phyloP scores from a whole-genome alignment of 2,329 filamentous ascomycete species.

The Claviceps purpurea region DNA sequence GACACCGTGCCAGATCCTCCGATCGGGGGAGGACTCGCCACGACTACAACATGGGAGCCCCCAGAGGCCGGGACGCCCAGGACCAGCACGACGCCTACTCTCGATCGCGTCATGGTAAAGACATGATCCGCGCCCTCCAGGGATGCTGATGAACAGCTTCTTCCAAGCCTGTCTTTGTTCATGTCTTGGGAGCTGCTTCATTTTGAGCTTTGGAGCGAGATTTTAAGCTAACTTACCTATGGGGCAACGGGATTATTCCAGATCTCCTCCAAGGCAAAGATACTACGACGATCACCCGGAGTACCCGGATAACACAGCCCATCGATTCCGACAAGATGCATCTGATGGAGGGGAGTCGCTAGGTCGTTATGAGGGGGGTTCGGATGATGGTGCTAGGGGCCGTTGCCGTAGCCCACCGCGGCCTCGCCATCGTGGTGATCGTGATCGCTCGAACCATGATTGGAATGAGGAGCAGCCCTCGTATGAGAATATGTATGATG shows the following conservation, averaged over 20 bases:
- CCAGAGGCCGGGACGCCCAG: constrained; percentile 10
- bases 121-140: constrained; percentile 21
- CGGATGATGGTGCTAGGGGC: constrained; percentile 15
- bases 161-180: not conserved
- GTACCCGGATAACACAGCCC: constrained; percentile 9
- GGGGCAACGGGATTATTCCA: constrained; percentile 29
- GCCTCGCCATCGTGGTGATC: constrained; percentile 1
- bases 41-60: constrained; percentile 3
- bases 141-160: constrained; percentile 9
- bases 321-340: constrained; percentile 14
- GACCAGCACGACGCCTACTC: constrained; percentile 25
- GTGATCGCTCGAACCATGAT: constrained; percentile 14
- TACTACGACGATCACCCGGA: constrained; percentile 22
- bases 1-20: constrained; percentile 20
- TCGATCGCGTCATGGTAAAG: constrained; percentile 38
- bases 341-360: constrained; percentile 13
- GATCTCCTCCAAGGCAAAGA: constrained; percentile 28
- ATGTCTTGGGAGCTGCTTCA: not conserved
- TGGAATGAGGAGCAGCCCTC: constrained; percentile 16
- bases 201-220: constrained; percentile 7
- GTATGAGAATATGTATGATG: constrained; percentile 26
- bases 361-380: constrained; percentile 15
- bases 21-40: constrained; percentile 13
- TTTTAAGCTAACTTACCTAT: constrained; percentile 31
- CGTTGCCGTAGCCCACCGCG: constrained; percentile 9